Percentiles rank a stretch among this genome's conserved stretches.
phyloP scores from a whole-genome alignment of 345 rosid species.

The Citrus mangshanensis region DNA sequence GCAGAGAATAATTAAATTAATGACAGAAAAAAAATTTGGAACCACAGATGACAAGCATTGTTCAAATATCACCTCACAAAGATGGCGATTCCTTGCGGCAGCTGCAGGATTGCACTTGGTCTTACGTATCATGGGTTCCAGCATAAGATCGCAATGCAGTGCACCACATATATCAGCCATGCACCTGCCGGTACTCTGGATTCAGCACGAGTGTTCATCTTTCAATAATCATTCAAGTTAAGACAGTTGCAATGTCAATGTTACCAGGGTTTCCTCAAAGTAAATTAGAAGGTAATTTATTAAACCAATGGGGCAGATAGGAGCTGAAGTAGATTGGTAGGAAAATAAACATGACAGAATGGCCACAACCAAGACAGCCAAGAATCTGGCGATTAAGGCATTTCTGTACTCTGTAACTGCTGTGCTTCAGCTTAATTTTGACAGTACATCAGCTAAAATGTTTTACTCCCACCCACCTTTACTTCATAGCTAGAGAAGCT shows the following conservation, averaged over 20 bases:
- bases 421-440: not conserved
- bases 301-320: not conserved
- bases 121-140: constrained; percentile 38
- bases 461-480: not conserved
- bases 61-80: constrained; percentile 58
- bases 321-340: not conserved
- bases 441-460: not conserved
- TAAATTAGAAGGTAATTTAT: not conserved
- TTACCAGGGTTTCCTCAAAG: not conserved
- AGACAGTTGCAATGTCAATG: not conserved
- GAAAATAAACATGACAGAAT: not conserved
- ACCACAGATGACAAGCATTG: not conserved
- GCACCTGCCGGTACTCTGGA: constrained; percentile 67
- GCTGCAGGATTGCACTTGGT: constrained; percentile 79
- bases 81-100: constrained; percentile 59
- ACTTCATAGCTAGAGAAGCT: not conserved
- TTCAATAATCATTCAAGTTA: constrained; percentile 9
- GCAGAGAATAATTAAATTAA: constrained; percentile 11
- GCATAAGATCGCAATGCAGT: constrained; percentile 61
- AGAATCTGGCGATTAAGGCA: not conserved
- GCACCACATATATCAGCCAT: constrained; percentile 79
- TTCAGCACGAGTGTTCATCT: constrained; percentile 24
- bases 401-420: not conserved
- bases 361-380: not conserved
- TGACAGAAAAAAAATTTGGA: not conserved